These are phyloP conservation scores for Pseudogymnoascus sp. DNA, from an alignment of 2,329 filamentous ascomycete species.

Conservation along the genomic window DNA sequence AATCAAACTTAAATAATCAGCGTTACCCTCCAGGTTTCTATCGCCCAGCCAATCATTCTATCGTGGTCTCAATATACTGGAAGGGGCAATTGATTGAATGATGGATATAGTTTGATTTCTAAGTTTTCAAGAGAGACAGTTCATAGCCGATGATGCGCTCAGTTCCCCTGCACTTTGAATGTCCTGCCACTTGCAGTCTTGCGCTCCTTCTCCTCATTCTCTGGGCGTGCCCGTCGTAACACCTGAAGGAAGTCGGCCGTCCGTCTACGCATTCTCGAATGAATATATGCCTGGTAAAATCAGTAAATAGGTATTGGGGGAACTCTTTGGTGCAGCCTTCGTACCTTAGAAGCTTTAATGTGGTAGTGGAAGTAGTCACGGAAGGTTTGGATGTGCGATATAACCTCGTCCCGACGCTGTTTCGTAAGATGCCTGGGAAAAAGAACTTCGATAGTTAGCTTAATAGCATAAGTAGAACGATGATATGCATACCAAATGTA, in stretches of 20 bases:
- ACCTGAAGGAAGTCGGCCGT: slow-evolving; percentile 99
- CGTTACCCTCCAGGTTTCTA: background rate
- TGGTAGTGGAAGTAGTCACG: slow-evolving; percentile 99
- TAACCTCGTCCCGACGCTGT: slow-evolving; percentile 87
- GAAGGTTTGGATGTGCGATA: slow-evolving; percentile 99
- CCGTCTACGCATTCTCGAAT: slow-evolving; percentile 94
- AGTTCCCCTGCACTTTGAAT: slow-evolving; percentile 50
- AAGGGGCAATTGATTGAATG: background rate
- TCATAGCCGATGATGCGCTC: background rate
- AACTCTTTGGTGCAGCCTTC: background rate
- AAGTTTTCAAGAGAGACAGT: background rate
- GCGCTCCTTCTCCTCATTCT: slow-evolving; percentile 93
- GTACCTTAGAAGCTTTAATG: slow-evolving; percentile 93
- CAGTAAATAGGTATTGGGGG: slow-evolving; percentile 14
- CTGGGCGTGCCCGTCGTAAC: slow-evolving; percentile 88
- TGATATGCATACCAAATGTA: slow-evolving; percentile 67
- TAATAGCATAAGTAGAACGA: slow-evolving; percentile 15
- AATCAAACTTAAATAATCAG: background rate
- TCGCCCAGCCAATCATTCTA: background rate
- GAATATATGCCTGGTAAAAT: slow-evolving; percentile 71
- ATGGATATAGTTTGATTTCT: slow-evolving; percentile 7
- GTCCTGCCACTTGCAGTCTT: slow-evolving; percentile 97
- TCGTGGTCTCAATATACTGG: background rate
- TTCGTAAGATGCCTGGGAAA: slow-evolving; percentile 91
- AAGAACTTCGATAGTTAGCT: slow-evolving; percentile 53